Percentiles rank a stretch among this genome's conserved stretches.
These are phyloP conservation scores for Drosera spatulata DNA, from an alignment of 179 eudicot species.

Conservation along the genomic window DNA sequence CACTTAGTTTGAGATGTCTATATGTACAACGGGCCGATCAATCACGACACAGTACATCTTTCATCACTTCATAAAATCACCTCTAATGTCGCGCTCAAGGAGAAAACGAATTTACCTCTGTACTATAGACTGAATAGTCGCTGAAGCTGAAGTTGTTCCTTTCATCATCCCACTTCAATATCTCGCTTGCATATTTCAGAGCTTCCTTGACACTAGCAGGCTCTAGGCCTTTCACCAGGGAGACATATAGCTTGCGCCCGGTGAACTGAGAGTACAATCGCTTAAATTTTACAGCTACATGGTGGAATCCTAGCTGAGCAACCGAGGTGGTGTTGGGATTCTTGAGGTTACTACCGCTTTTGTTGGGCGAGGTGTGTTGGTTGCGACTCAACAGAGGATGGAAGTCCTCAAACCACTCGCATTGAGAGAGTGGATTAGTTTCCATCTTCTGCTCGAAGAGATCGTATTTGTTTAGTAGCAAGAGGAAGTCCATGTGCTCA, in stretches of 20 bases:
- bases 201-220: conserved; percentile 66
- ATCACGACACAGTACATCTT: background rate
- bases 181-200: conserved; percentile 72
- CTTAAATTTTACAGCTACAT: conserved; percentile 89
- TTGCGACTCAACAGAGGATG: conserved; percentile 69
- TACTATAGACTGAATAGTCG: conserved; percentile 65
- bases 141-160: conserved; percentile 44
- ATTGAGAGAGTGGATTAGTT: conserved; percentile 44
- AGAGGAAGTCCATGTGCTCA: conserved; percentile 74
- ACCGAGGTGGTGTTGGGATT: conserved; percentile 59
- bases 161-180: conserved; percentile 94
- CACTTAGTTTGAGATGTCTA: background rate
- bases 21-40: background rate
- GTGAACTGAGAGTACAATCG: conserved; percentile 62
- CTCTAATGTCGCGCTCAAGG: background rate
- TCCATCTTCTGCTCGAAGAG: conserved; percentile 80
- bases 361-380: conserved; percentile 7
- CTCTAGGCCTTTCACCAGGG: conserved; percentile 69
- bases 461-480: conserved; percentile 72
- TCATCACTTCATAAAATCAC: background rate
- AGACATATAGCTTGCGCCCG: conserved; percentile 63
- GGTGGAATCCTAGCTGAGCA: conserved; percentile 77
- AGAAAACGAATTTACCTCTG: conserved; percentile 44
- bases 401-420: conserved; percentile 95
- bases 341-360: conserved; percentile 23